Conservation (phyloP, 371 early-diverging fungal genomes). For the Mycotypha africana region DNA sequence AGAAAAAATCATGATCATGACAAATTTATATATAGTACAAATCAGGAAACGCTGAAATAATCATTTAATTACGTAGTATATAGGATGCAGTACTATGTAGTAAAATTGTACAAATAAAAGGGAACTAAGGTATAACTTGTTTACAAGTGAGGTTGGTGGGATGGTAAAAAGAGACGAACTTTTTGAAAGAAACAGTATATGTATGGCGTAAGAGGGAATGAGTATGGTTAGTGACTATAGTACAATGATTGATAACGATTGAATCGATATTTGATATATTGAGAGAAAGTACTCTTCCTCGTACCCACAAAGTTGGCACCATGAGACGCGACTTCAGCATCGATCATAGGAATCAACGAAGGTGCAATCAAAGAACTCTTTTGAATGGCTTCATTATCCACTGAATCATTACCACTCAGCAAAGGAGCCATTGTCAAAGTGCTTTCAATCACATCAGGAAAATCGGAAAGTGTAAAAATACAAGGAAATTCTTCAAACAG, state of each 20-base stretch:
- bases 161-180: too few species aligned
- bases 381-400: conserved; percentile 9
- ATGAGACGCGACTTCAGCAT: conserved; percentile 41
- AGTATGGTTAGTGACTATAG: not conserved
- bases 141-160: too few species aligned
- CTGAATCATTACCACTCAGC: conserved; percentile 8
- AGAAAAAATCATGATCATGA: too few species aligned
- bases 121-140: too few species aligned
- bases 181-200: too few species aligned
- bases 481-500: conserved; percentile 45
- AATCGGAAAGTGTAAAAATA: conserved; percentile 48
- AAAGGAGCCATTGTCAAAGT: conserved; percentile 16
- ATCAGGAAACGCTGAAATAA: too few species aligned
- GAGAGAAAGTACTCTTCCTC: conserved; percentile 40
- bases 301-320: conserved; percentile 37
- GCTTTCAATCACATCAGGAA: conserved; percentile 26
- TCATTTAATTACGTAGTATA: too few species aligned
- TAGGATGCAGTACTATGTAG: too few species aligned
- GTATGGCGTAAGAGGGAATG: not conserved
- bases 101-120: too few species aligned
- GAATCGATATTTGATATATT: conserved; percentile 31
- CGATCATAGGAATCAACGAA: conserved; percentile 35
- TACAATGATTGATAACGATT: conserved; percentile 22
- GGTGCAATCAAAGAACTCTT: conserved; percentile 8
- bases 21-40: too few species aligned